Percentiles rank a stretch among this genome's conserved stretches.
These are phyloP conservation scores for Escallonia herrerae DNA, from an alignment of 129 eudicot species.

Conservation along the genomic window DNA sequence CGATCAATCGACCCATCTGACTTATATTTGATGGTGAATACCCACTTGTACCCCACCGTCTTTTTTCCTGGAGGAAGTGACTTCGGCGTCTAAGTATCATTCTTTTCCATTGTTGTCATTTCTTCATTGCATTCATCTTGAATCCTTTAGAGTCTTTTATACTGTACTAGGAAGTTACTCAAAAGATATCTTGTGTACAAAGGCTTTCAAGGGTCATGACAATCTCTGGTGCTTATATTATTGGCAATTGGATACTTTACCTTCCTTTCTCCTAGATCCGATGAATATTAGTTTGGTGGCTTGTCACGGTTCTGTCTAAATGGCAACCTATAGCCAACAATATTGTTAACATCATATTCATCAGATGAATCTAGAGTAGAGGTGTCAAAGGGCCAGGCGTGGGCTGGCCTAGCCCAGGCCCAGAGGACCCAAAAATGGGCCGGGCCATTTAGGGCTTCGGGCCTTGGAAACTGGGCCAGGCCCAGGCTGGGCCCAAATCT, in stretches of 20 bases:
- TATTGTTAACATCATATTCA: not conserved
- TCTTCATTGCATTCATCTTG: conserved; percentile 4
- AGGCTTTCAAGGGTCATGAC: conserved; percentile 3
- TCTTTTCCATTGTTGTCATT: not conserved
- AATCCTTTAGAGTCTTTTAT: not conserved
- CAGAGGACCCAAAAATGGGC: too few species aligned
- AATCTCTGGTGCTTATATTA: not conserved
- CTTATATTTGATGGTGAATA: not conserved
- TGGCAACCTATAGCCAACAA: conserved; percentile 1
- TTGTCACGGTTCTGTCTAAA: conserved; percentile 4
- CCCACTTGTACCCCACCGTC: conserved; percentile 8
- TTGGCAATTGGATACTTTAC: conserved; percentile 2
- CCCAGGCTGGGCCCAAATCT: too few species aligned
- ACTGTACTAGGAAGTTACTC: conserved; percentile 8
- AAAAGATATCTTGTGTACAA: conserved; percentile 5
- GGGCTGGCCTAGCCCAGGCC: too few species aligned
- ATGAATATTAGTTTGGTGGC: conserved; percentile 8
- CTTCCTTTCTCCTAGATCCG: conserved; percentile 5
- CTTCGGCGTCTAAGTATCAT: conserved; percentile 8
- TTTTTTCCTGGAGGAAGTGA: not conserved
- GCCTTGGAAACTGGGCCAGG: too few species aligned
- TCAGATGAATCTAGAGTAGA: not conserved
- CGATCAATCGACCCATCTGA: conserved; percentile 4
- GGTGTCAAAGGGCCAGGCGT: too few species aligned
- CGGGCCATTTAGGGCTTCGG: too few species aligned